phyloP scores from a whole-genome alignment of 441 rosid species.

The Populus hybrid region DNA sequence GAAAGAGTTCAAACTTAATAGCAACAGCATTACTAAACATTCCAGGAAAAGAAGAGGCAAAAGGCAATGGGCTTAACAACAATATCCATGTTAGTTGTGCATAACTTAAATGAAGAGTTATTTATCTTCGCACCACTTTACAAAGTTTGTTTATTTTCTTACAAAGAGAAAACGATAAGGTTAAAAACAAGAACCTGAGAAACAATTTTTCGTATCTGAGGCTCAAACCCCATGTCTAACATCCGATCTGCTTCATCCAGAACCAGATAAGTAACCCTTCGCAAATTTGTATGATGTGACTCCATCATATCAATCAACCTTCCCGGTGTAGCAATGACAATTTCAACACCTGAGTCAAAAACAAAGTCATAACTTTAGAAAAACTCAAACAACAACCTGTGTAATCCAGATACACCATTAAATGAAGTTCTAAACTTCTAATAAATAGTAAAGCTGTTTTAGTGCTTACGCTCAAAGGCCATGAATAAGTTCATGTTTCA shows the following conservation, averaged over 20 bases:
- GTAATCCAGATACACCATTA: neutral
- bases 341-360: constrained; percentile 68
- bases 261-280: constrained; percentile 93
- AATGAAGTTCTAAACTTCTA: neutral
- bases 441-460: neutral
- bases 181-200: constrained; percentile 52
- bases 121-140: too few species aligned
- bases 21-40: neutral
- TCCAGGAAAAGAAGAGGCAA: neutral
- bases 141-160: neutral
- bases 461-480: too few species aligned
- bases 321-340: constrained; percentile 96
- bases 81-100: neutral
- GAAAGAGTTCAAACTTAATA: neutral
- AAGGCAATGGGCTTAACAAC: neutral
- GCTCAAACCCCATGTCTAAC: constrained; percentile 99
- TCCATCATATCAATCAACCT: constrained; percentile 98
- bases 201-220: constrained; percentile 86
- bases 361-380: neutral
- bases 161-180: neutral
- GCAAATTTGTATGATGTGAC: constrained; percentile 83
- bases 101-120: neutral
- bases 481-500: constrained; percentile 9
- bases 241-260: constrained; percentile 97
- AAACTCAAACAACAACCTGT: neutral